phyloP scores from a whole-genome alignment of 2,329 filamentous ascomycete species.

The Xylariaceae sp. region DNA sequence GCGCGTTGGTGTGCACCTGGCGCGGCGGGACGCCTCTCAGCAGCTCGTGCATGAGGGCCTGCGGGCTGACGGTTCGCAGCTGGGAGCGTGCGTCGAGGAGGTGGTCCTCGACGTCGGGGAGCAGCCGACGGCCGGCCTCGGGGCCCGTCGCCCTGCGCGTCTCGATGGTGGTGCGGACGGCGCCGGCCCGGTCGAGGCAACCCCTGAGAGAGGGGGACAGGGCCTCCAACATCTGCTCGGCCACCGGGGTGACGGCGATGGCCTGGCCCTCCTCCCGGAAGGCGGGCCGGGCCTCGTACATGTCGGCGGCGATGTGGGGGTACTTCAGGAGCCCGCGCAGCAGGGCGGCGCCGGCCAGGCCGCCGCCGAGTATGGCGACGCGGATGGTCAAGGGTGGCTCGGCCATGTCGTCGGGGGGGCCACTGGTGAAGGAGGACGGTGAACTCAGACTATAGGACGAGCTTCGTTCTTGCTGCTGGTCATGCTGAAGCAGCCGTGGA shows the following conservation, averaged over 20 bases:
- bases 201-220: constrained; percentile 18
- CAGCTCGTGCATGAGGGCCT: constrained; percentile 19
- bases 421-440: not conserved
- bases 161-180: constrained; percentile 13
- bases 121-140: constrained; percentile 14
- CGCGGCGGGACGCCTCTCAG: constrained; percentile 17
- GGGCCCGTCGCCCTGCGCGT: constrained; percentile 14
- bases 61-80: constrained; percentile 17
- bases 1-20: constrained; percentile 19
- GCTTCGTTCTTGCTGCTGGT: not conserved
- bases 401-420: constrained; percentile 8
- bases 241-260: constrained; percentile 11
- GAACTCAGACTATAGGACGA: constrained; percentile 3
- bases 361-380: constrained; percentile 24
- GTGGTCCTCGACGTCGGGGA: constrained; percentile 4
- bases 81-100: constrained; percentile 1
- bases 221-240: constrained; percentile 15
- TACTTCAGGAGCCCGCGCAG: constrained; percentile 21
- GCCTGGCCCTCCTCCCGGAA: constrained; percentile 19
- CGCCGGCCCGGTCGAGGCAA: constrained; percentile 20
- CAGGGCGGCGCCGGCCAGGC: constrained; percentile 16
- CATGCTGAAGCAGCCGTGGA: not conserved
- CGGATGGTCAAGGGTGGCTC: constrained; percentile 16
- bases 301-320: constrained; percentile 21
- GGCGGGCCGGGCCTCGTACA: constrained; percentile 20